These are phyloP conservation scores for Podospora anserina DNA, from an alignment of 495 filamentous ascomycete species.

Conservation along the genomic window DNA sequence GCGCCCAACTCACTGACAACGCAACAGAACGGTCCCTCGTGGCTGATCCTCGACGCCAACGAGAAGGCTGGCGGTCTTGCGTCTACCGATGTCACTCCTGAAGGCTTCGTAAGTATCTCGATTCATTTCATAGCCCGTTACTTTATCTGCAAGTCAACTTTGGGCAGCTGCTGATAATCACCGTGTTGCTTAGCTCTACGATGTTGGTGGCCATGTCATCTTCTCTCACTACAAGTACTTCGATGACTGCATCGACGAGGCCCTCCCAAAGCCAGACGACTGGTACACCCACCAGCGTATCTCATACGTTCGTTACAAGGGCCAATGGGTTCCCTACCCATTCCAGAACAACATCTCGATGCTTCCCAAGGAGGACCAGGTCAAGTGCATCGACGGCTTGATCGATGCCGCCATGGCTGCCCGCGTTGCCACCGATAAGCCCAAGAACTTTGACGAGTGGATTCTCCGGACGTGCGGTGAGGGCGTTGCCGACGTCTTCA, in stretches of 20 bases:
- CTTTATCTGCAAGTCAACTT: neutral
- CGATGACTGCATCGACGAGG: conserved; percentile 96
- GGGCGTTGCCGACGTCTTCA: conserved; percentile 94
- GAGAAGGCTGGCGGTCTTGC: conserved; percentile 94
- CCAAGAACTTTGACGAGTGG: conserved; percentile 97
- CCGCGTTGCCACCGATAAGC: conserved; percentile 84
- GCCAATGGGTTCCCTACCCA: conserved; percentile 94
- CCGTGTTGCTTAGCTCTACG: conserved; percentile 78
- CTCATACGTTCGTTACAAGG: conserved; percentile 97
- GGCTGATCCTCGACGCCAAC: conserved; percentile 92
- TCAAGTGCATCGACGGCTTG: conserved; percentile 91
- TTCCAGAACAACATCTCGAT: conserved; percentile 99
- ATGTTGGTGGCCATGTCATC: conserved; percentile 98
- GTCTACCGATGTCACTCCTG: conserved; percentile 90
- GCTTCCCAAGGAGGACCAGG: conserved; percentile 95
- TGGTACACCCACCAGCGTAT: conserved; percentile 98
- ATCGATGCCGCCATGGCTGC: conserved; percentile 89
- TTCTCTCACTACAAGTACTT: conserved; percentile 99
- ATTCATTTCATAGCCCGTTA: neutral
- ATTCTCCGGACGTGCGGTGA: conserved; percentile 88
- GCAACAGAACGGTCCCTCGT: conserved; percentile 77
- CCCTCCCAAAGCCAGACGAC: conserved; percentile 86
- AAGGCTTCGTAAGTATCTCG: conserved; percentile 84
- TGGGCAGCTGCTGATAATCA: neutral
- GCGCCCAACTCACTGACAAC: conserved; percentile 8